Base-by-base conservation (phyloP, 2,329 filamentous ascomycete species). In the Fusarium guadeloupense region DNA sequence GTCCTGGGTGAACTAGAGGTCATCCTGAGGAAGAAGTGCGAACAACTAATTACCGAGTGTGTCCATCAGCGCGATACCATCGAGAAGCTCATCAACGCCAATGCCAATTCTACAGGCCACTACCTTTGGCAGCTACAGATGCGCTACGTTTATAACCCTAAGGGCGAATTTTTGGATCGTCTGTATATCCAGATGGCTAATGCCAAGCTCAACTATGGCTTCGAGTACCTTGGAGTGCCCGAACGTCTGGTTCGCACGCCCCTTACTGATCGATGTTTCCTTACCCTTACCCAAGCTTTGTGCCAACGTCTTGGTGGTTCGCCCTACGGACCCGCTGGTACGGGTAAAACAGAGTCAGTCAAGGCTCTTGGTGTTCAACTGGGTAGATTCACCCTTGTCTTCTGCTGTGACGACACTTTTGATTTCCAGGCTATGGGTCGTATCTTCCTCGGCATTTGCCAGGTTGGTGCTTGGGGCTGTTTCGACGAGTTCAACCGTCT, bases 401-500 rank as follows among this genome's bases (percentile, higher is more conserved):
- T 99, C 81, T 99, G 96, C 76, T 99, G 95, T 80, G 95, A 99
- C 73, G 95, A 99, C 77, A 99, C 95, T 0, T 99, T 99, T 71
- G 95, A 99, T 76, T 99, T 98, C 83, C 95, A 99, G 73, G 95
- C 95, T 44, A 99, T 99, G 95, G 96, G 96, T 13, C 92, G 95
- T 68, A 99, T 99, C 69, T 99, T 99, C 85, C 84, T 99, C 30
- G 95, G 95, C 84, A 96, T 99, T 61, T 99, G 96, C 75, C 95
- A 99, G 76, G 95, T 99, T 41, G 95, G 95, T 75, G 95, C 95
- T 5, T 99, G 95, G 95, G 96, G 96, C 71, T 99, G 95, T 81
- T 99, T 99, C 77, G 95, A 99, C 72, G 95, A 99, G 80, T 99
- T 99, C 83, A 99, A 99, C 78, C 91, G 95, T 84, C 83, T 99